Percentiles rank a stretch among this genome's conserved stretches.
phyloP scores from a whole-genome alignment of 2,329 filamentous ascomycete species.

The Colletotrichum aenigma region DNA sequence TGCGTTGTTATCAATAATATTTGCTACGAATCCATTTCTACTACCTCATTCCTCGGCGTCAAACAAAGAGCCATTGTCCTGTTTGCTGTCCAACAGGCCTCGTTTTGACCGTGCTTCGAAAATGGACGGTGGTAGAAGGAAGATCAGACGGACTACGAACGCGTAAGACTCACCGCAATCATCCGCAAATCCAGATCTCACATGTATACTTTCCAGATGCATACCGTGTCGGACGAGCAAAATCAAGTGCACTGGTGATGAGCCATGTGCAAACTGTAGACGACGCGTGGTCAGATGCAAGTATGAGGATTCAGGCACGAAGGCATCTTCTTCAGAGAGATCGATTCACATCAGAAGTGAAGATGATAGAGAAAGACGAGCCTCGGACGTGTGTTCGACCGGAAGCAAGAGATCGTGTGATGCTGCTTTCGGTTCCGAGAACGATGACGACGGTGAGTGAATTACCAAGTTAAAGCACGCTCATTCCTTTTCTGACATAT shows the following conservation, averaged over 20 bases:
- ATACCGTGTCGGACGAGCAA: slow-evolving; percentile 36
- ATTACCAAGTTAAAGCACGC: neutral
- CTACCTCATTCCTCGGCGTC: neutral
- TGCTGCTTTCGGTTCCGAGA: neutral
- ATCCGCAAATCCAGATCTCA: neutral
- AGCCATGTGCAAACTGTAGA: slow-evolving; percentile 35
- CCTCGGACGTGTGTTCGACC: neutral
- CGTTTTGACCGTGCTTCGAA: neutral
- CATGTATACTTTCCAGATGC: slow-evolving; percentile 24
- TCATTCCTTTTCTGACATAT: neutral
- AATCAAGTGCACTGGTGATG: slow-evolving; percentile 37
- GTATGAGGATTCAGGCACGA: slow-evolving; percentile 32
- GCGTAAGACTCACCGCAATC: neutral
- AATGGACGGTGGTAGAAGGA: neutral
- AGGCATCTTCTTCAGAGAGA: slow-evolving; percentile 28
- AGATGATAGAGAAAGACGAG: neutral
- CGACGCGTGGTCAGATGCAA: slow-evolving; percentile 32
- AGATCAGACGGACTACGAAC: neutral
- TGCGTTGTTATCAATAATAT: neutral
- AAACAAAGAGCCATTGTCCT: neutral
- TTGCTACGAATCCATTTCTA: neutral
- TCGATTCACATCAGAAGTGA: neutral
- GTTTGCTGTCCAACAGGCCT: fast-evolving
- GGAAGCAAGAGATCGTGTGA: neutral
- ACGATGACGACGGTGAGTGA: neutral